These are phyloP conservation scores for Penicillium salamii DNA, from an alignment of 495 filamentous ascomycete species.

Conservation along the genomic window DNA sequence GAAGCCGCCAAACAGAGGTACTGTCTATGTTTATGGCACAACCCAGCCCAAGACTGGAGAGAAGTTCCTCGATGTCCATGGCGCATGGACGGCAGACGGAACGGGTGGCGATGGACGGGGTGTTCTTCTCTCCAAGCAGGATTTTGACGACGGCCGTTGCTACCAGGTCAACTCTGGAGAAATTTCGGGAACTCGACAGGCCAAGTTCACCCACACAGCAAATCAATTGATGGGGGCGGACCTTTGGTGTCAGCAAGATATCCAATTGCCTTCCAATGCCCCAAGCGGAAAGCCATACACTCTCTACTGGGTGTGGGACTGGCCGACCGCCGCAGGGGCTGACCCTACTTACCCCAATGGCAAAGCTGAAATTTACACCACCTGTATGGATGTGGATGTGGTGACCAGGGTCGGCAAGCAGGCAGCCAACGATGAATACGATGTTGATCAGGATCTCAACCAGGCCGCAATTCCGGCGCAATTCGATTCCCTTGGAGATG, in stretches of 20 bases:
- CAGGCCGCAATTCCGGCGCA: conserved; percentile 36
- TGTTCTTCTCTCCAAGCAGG: conserved; percentile 64
- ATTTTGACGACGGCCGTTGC: conserved; percentile 83
- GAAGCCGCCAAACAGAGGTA: conserved; percentile 69
- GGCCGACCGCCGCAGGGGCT: conserved; percentile 56
- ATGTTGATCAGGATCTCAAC: conserved; percentile 34
- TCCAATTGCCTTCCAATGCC: conserved; percentile 61
- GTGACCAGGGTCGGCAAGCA: conserved; percentile 25
- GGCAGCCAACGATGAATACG: conserved; percentile 19
- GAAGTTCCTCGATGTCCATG: conserved; percentile 65
- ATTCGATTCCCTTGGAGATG: conserved; percentile 24
- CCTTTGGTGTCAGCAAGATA: conserved; percentile 75
- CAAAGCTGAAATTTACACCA: conserved; percentile 73
- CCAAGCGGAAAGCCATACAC: conserved; percentile 58
- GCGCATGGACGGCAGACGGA: conserved; percentile 71
- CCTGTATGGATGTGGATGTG: conserved; percentile 75
- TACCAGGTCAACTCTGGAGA: conserved; percentile 60
- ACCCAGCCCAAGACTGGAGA: conserved; percentile 57
- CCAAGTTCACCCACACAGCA: conserved; percentile 43
- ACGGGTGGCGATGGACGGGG: conserved; percentile 74
- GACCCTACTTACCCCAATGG: conserved; percentile 48
- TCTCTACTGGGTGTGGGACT: conserved; percentile 93
- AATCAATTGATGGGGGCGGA: conserved; percentile 46
- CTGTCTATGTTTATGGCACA: conserved; percentile 81
- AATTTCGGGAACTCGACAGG: conserved; percentile 54